Evolutionary conservation across 306 rosid genomes (phyloP), one percentile per base, ranked within the genome.

Genomic region (Prosopis cineraria): DNA sequence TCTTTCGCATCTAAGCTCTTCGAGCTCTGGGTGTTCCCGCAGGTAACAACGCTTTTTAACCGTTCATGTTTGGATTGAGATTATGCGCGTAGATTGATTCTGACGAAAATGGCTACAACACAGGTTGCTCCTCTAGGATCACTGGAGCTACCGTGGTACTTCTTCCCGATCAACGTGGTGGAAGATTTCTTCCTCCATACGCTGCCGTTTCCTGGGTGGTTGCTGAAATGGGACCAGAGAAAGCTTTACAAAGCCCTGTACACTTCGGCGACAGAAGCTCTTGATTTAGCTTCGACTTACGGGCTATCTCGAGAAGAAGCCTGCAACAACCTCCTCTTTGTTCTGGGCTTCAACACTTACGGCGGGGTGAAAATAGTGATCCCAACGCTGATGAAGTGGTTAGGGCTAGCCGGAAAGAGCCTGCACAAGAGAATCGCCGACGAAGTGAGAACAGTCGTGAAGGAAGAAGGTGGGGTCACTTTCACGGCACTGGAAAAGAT

Each of bases 381-480:
- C 29, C 69, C 69, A 3, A 64, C 69, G 1, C 27, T 64, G 6
- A 34, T 64, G 69, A 64, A 64, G 27, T 64, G 19, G 14, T 68
- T 89, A 0, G 97, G 89, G 8, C 70, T 80, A 4, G 89, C 77
- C 6, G 96, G 98, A 5, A 85, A 70, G 62, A 41, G 0, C 17
- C 71, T 89, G 1, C 97, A 93, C 76, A 82, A 43, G 2, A 62
- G 80, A 19, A 81, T 93, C 1, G 84, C 86, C 0, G 73, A 76
- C 2, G 97, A 91, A 59, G 85, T 93, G 81, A 82, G 98, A 70
- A 37, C 72, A 77, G 79, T 87, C n/a, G 84, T 91, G 2, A 85
- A 60, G 2, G 82, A 78, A 0, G 88, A 84, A 60, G 87, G 88
- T 14, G 82, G 84, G 24, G 69, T 91, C 0, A 88, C 74, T 44